phyloP scores from a whole-genome alignment of 2,329 filamentous ascomycete species.

The Beauveria pseudobassiana region DNA sequence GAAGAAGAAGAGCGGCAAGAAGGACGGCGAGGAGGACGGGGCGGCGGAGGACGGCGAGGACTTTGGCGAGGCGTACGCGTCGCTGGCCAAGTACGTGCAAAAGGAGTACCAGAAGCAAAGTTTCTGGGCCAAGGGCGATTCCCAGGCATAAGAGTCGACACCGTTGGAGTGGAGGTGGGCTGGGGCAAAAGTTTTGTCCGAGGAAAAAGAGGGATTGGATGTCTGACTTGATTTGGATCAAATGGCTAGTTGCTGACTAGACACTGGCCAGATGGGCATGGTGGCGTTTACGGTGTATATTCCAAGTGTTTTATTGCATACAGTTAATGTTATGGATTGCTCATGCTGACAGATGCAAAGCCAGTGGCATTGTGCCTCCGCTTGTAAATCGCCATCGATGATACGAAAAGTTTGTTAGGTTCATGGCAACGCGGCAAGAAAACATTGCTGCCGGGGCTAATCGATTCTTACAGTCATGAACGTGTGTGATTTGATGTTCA shows the following conservation, averaged over 20 bases:
- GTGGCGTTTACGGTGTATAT: conserved; percentile 20
- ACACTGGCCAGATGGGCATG: conserved; percentile 25
- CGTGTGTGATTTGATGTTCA: no score
- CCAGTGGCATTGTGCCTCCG: no score
- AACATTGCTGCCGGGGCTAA: no score
- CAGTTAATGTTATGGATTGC: conserved; percentile 7
- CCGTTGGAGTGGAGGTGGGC: no score
- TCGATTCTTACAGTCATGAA: no score
- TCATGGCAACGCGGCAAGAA: no score
- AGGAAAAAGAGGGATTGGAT: conserved; percentile 17
- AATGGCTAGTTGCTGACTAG: conserved; percentile 9
- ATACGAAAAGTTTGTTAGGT: no score
- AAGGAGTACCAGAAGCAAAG: conserved; percentile 56
- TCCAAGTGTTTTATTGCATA: conserved; percentile 7
- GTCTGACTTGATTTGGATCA: conserved; percentile 22
- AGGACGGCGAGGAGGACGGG: conserved; percentile 38
- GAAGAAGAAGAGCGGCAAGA: conserved; percentile 34
- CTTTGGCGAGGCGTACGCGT: conserved; percentile 56
- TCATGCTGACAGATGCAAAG: background rate
- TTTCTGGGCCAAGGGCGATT: conserved; percentile 38
- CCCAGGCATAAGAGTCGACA: conserved; percentile 17
- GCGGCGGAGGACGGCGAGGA: conserved; percentile 43
- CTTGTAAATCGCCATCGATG: no score
- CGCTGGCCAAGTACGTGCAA: conserved; percentile 57
- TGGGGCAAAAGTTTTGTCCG: background rate